These are phyloP conservation scores for Penicillium brasilianum DNA, from an alignment of 2,329 filamentous ascomycete genomes.

Conservation along the genomic window DNA sequence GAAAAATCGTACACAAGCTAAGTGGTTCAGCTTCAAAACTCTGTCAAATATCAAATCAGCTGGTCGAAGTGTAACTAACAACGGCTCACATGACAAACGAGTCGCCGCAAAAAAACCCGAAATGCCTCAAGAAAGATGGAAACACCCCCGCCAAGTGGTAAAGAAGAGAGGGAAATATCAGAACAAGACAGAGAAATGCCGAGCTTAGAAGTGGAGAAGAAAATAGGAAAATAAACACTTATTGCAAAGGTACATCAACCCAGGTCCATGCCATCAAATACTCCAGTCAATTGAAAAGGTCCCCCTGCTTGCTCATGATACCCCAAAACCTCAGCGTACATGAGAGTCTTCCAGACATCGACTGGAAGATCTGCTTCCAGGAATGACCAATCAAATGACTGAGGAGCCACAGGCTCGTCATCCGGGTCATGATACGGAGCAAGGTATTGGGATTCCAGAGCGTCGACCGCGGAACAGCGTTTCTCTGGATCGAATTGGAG, in stretches of 20 bases:
- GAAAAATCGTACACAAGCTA: not conserved
- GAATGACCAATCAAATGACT: slow-evolving; percentile 99
- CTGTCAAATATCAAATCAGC: not conserved
- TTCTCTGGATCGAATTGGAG: slow-evolving; percentile 96
- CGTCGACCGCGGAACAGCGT: slow-evolving; percentile 83
- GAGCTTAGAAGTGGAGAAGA: not conserved
- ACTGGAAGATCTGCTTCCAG: slow-evolving; percentile 95
- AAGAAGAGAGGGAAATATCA: not conserved
- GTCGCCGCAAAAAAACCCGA: not conserved
- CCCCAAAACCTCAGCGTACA: slow-evolving; percentile 61
- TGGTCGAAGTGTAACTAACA: not conserved
- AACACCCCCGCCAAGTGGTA: not conserved
- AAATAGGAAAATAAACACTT: not conserved
- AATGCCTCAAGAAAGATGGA: not conserved
- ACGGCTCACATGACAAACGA: not conserved
- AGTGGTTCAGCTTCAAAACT: not conserved
- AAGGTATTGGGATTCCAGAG: slow-evolving; percentile 87
- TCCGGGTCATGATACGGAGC: slow-evolving; percentile 95
- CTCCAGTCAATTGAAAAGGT: slow-evolving; percentile 1
- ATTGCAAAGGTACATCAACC: not conserved
- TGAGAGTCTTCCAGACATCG: slow-evolving; percentile 99
- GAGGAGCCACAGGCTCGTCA: slow-evolving; percentile 90
- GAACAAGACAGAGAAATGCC: not conserved
- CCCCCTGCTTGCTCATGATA: slow-evolving; percentile 21
- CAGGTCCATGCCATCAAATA: slow-evolving; percentile 18